Evolutionary conservation across 495 filamentous ascomycete genomes (phyloP), one percentile per base, ranked within the genome.

Genomic region (Rostrohypoxylon terebratum): DNA sequence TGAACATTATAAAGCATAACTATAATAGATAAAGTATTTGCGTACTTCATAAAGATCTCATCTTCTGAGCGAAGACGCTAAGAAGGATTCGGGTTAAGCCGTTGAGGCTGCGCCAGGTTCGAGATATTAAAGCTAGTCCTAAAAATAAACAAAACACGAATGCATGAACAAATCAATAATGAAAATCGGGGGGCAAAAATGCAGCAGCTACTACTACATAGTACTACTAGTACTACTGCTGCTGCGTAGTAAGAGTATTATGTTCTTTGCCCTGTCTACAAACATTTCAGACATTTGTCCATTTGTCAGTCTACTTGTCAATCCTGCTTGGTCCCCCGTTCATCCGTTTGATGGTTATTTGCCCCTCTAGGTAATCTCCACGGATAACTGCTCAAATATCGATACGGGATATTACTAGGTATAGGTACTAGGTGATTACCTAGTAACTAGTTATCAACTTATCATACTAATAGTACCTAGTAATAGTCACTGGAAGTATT

Each of bases 51-150:
- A 21, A 51, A 51, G 21, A 51, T 51, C 47, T 25, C 20, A 23
- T 21, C 20, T 13, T 28, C 28, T 25, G 18, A 21, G 20, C 28
- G 11, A 25, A 51, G 47, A 1, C 47, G 21, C 47, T 51, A 51
- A 51, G 47, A 51, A 25, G 21, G 21, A 25, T 25, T 25, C 47
- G 9, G 47, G 47, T 51, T 51, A 51, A 25, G 11, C 20, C 21
- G 47, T 51, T 51, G 47, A 51, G 47, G 47, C 47, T 51, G 47
- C 47, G 47, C 47, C 21, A 28, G 47, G 47, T 11, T 48, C 13
- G 10, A 28, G 21, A 51, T 11, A 51, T 21, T 13, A 3, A 51
- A 25, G 25, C 47, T 28, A 11, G 16, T 11, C 10, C 47, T 51
- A 51, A 51, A 51, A 51, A 51, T 51, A 51, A 51, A 51, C 20